Percentiles rank a stretch among this genome's conserved stretches.
Evolutionary conservation across 352 stramenopile species (phyloP).

Genomic region (Pythium aphanidermatum): DNA sequence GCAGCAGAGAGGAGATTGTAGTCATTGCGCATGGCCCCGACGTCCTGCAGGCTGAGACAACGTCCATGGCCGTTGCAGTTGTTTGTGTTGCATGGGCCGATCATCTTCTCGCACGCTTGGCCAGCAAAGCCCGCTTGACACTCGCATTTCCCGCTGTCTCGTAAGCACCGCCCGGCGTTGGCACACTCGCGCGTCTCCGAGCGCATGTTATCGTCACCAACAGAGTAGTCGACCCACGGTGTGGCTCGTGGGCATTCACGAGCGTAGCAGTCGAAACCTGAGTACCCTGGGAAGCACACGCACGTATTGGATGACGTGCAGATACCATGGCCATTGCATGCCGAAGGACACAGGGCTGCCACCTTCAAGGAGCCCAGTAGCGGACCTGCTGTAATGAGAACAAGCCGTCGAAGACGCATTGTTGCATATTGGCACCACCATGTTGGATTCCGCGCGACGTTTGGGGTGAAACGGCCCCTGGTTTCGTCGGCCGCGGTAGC

Average conservation of each 20-base stretch:
- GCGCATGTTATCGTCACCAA: conserved; percentile 33
- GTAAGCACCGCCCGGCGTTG: conserved; percentile 74
- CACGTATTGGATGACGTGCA: conserved; percentile 63
- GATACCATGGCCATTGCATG: conserved; percentile 57
- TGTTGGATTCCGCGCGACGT: too few relatives aligned
- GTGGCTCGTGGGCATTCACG: conserved; percentile 64
- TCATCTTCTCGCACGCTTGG: conserved; percentile 47
- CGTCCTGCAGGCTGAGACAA: conserved; percentile 74
- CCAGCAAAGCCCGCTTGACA: conserved; percentile 77
- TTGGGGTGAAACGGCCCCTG: too few relatives aligned
- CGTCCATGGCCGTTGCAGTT: conserved; percentile 87
- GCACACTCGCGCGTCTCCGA: conserved; percentile 50
- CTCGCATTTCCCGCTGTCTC: conserved; percentile 59
- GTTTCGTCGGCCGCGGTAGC: too few relatives aligned
- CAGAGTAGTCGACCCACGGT: conserved; percentile 54
- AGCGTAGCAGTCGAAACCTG: conserved; percentile 81
- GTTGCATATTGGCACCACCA: too few relatives aligned
- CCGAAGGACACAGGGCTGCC: conserved; percentile 48
- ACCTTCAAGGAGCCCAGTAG: too few relatives aligned
- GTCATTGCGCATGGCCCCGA: conserved; percentile 46
- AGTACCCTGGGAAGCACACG: conserved; percentile 79
- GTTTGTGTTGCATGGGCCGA: conserved; percentile 66
- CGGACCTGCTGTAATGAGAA: too few relatives aligned
- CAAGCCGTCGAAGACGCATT: too few relatives aligned
- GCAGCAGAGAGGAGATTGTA: conserved; percentile 50